Conservation (phyloP, 2,329 filamentous ascomycete species). For the Gliomastix tumulicola region DNA sequence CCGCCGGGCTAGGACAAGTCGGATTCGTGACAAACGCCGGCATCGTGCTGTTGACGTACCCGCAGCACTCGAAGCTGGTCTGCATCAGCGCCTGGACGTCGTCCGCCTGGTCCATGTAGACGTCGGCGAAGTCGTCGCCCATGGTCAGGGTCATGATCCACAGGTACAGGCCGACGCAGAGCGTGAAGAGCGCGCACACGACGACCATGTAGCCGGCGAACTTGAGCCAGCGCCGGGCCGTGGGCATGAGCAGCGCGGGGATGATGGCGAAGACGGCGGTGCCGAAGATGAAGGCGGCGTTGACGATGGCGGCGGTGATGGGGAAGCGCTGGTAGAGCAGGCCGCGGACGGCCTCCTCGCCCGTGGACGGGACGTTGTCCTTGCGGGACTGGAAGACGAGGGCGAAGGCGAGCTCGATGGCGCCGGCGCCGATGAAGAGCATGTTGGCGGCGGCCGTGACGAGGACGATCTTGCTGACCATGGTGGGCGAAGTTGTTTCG, state of each 20-base stretch:
- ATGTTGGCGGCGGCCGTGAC: conserved; percentile 39
- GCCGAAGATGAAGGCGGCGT: conserved; percentile 64
- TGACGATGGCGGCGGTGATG: conserved; percentile 61
- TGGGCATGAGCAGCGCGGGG: conserved; percentile 62
- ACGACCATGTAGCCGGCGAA: conserved; percentile 57
- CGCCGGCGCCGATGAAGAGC: conserved; percentile 46
- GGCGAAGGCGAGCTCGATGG: conserved; percentile 48
- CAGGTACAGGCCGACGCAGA: conserved; percentile 58
- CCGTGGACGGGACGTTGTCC: conserved; percentile 33
- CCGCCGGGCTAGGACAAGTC: conserved; percentile 62
- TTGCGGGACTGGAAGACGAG: conserved; percentile 41
- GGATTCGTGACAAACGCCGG: conserved; percentile 65
- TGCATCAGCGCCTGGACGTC: conserved; percentile 63
- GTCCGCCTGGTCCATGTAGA: conserved; percentile 53
- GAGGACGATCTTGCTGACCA: conserved; percentile 49
- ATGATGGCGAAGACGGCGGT: conserved; percentile 64
- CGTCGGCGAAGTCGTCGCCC: conserved; percentile 50
- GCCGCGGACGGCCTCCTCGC: conserved; percentile 40
- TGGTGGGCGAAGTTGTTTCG: conserved; percentile 15
- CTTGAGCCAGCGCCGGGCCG: conserved; percentile 63
- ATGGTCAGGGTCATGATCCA: conserved; percentile 70
- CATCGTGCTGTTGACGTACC: conserved; percentile 65
- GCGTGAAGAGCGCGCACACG: conserved; percentile 55
- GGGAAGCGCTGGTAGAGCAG: conserved; percentile 48
- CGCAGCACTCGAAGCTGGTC: conserved; percentile 69